A percentile compares a stretch with the other conserved stretches of the same genome.
Evolutionary conservation across 768 basidiomycete species (phyloP).

Genomic region (Trichaptum fuscoviolaceum): DNA sequence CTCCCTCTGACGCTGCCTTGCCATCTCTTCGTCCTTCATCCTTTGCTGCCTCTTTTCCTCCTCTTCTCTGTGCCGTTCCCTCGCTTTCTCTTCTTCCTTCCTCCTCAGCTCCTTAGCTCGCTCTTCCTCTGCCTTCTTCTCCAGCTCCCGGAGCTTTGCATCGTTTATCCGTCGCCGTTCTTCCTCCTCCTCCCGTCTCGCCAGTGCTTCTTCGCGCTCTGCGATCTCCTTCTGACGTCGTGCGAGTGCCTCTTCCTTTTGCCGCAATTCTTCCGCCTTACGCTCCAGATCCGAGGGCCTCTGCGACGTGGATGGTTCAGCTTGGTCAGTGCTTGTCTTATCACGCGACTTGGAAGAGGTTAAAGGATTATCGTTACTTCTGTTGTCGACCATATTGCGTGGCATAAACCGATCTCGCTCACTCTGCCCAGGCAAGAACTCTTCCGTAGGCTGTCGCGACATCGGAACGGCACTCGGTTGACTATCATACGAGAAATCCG

Average conservation of each 20-base stretch:
- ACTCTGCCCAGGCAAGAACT: not conserved
- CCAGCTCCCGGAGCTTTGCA: constrained; percentile 13
- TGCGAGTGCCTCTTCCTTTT: constrained; percentile 9
- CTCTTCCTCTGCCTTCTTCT: constrained; percentile 15
- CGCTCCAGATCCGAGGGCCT: constrained; percentile 12
- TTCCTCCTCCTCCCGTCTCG: constrained; percentile 17
- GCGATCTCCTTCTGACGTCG: constrained; percentile 5
- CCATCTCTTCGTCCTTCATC: constrained; percentile 20
- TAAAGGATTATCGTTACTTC: constrained; percentile 19
- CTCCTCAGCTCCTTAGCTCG: constrained; percentile 28
- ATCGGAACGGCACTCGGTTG: not conserved
- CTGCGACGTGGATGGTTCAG: constrained; percentile 14
- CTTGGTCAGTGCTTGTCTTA: constrained; percentile 7
- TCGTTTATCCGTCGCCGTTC: constrained; percentile 17
- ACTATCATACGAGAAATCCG: not conserved
- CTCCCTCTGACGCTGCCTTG: constrained; percentile 16
- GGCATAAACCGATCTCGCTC: not conserved
- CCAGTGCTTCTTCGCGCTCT: constrained; percentile 15
- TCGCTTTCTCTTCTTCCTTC: constrained; percentile 21
- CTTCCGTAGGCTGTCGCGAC: not conserved
- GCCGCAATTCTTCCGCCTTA: constrained; percentile 11
- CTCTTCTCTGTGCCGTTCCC: constrained; percentile 16
- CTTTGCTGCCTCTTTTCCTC: constrained; percentile 14
- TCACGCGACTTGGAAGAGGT: constrained; percentile 16
- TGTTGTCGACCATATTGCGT: not conserved